Percentiles rank a stretch among this genome's conserved stretches.
Evolutionary conservation across 2,329 filamentous ascomycete species (phyloP).

Genomic region (Fonsecaea multimorphosa): DNA sequence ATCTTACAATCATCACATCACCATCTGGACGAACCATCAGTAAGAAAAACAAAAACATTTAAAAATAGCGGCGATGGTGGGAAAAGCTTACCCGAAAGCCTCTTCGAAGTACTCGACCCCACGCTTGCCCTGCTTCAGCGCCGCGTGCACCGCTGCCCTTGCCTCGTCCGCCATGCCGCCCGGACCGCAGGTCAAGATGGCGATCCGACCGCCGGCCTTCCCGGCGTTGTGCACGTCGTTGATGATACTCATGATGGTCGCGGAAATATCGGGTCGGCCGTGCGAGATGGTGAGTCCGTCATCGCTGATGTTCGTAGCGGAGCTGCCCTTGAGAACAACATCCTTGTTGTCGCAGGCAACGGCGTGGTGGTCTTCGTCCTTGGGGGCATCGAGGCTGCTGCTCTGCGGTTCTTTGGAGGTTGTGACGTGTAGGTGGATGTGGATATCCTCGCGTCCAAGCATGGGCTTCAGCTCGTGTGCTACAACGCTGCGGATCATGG

Average conservation of each 20-base stretch:
- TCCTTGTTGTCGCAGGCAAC: background rate
- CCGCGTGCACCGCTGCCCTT: conserved; percentile 48
- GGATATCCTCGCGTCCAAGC: conserved; percentile 43
- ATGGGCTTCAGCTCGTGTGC: conserved; percentile 41
- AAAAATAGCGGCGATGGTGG: background rate
- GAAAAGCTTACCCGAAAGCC: conserved; percentile 48
- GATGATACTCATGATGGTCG: conserved; percentile 45
- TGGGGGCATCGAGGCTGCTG: background rate
- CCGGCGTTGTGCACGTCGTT: conserved; percentile 41
- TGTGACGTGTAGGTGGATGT: conserved; percentile 44
- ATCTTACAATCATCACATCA: background rate
- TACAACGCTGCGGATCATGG: conserved; percentile 43
- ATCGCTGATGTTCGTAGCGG: conserved; percentile 7
- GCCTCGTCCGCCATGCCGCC: conserved; percentile 54
- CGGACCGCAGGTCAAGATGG: conserved; percentile 55
- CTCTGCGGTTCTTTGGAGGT: background rate
- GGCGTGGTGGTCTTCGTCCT: background rate
- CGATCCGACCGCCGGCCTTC: conserved; percentile 42
- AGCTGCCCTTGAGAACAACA: conserved; percentile 18
- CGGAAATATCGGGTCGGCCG: conserved; percentile 49
- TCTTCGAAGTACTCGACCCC: conserved; percentile 56
- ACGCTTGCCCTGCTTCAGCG: conserved; percentile 44
- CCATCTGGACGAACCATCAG: background rate
- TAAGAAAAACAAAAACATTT: background rate
- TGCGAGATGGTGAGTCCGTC: conserved; percentile 40